phyloP scores from a whole-genome alignment of 768 basidiomycete species.

The Lanmaoa pseudosensibilis region DNA sequence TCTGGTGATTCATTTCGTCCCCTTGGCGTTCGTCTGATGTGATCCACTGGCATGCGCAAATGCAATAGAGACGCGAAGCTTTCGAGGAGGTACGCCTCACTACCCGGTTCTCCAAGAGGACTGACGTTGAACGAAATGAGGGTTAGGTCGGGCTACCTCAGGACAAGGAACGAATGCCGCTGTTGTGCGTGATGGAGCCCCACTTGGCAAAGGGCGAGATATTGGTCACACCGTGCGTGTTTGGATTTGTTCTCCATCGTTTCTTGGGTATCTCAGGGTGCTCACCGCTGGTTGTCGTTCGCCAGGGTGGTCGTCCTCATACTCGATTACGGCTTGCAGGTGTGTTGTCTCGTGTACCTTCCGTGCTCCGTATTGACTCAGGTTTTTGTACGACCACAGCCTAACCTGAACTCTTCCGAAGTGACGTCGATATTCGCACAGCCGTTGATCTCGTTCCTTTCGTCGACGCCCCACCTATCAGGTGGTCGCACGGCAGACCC shows the following conservation, averaged over 20 bases:
- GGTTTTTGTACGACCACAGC: constrained; percentile 41
- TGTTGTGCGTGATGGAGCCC: constrained; percentile 78
- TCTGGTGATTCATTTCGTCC: not conserved
- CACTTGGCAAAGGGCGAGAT: constrained; percentile 70
- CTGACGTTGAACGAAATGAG: not conserved
- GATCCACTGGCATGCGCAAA: not conserved
- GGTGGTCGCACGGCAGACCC: constrained; percentile 55
- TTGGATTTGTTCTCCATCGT: not conserved
- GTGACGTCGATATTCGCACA: constrained; percentile 84
- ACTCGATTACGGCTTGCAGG: constrained; percentile 72
- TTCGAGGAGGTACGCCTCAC: constrained; percentile 72
- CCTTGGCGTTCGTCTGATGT: not conserved
- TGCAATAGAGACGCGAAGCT: constrained; percentile 73
- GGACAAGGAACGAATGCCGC: constrained; percentile 66
- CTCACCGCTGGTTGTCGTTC: not conserved
- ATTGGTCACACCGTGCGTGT: constrained; percentile 82
- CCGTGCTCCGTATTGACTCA: not conserved
- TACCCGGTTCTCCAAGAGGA: not conserved
- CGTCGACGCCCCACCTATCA: constrained; percentile 56
- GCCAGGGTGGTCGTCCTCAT: constrained; percentile 82
- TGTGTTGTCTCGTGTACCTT: constrained; percentile 26
- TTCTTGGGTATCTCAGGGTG: not conserved
- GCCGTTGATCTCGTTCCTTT: constrained; percentile 73
- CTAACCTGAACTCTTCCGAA: constrained; percentile 76
- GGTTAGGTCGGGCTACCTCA: constrained; percentile 80